Evolutionary conservation across 345 rosid genomes (phyloP), one percentile per base, ranked within the genome.

Genomic region (Hibiscus mutabilis): DNA sequence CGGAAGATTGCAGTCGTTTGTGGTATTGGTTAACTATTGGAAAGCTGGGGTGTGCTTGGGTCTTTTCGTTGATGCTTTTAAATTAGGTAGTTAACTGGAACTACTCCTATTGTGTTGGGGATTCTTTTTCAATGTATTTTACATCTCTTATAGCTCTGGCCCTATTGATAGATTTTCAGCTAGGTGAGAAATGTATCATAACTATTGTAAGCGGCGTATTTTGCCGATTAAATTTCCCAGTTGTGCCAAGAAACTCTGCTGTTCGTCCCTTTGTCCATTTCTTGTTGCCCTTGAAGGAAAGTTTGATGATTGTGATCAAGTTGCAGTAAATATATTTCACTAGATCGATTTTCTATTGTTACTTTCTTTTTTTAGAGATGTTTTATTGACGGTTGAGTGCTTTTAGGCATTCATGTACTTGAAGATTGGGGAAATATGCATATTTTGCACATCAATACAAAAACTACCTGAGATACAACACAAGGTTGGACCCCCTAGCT

Each of bases 31-130:
- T 84, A 94, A 94, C 76, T 92, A 86, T 72, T 92, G 97, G 99
- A 95, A 92, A 86, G 97, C 99, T 2, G 97, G 97, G 61, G 89
- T 92, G 68, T 90, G 97, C 82, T 82, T 95, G 76, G 97, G 99
- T 55, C 97, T 92, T 75, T 92, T 92, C 74, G 97, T 95, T n/a
- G 97, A 95, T 79, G 99, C 99, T 73, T 95, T 95, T 72, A 95
- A 95, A 69, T 75, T 95, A 60, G 96, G 99, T 52, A 95, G 99
- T 77, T 95, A 66, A 35, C 11, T 16, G 46, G 72, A 35, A 25
- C 61, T 53, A 53, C 7, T 18, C 7, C 4, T 11, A 11, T 37
- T 19, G 31, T 6, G 2, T 40, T 64, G 31, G 18, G 52, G 52
- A 10, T 19, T 64, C 37, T 29, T 57, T 27, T 57, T 13, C 8